Conservation (phyloP, 2,329 filamentous ascomycete genomes). For the Colletotrichum caudatum region DNA sequence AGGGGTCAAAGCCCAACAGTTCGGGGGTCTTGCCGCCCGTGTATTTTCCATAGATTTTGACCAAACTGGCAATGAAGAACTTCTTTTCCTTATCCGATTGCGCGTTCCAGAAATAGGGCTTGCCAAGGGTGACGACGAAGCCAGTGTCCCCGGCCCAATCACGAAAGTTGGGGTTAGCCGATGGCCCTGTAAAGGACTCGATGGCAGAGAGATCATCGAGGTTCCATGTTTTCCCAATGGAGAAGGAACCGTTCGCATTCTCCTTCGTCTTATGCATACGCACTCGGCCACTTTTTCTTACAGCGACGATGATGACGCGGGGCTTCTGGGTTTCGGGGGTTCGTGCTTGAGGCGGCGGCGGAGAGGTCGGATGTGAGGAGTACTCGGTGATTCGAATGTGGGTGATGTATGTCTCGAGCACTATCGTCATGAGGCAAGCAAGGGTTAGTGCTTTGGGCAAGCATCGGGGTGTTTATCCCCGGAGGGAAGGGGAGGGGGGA, state of each 20-base stretch:
- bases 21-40: slow-evolving; percentile 86
- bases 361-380: slow-evolving; percentile 82
- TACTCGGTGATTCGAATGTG: slow-evolving; percentile 94
- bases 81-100: slow-evolving; percentile 96
- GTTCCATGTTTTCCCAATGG: slow-evolving; percentile 98
- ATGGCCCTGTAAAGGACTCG: slow-evolving; percentile 80
- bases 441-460: slow-evolving; percentile 23
- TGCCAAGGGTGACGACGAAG: slow-evolving; percentile 89
- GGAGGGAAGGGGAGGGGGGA: slow-evolving; percentile 15
- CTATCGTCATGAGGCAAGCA: slow-evolving; percentile 54
- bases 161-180: slow-evolving; percentile 69
- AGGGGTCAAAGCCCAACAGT: slow-evolving; percentile 83
- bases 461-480: neutral
- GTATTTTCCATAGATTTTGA: slow-evolving; percentile 98
- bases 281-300: slow-evolving; percentile 91
- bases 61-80: slow-evolving; percentile 95
- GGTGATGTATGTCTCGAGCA: slow-evolving; percentile 95
- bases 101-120: slow-evolving; percentile 97
- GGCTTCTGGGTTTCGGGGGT: slow-evolving; percentile 83
- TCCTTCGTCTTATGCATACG: slow-evolving; percentile 97
- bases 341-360: slow-evolving; percentile 83
- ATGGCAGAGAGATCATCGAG: slow-evolving; percentile 87
- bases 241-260: slow-evolving; percentile 93
- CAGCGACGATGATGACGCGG: slow-evolving; percentile 91
- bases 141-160: slow-evolving; percentile 86